A percentile compares a stretch with the other conserved stretches of the same genome.
Conservation (phyloP, 208 protist species). For the Acanthamoeba royreba region DNA sequence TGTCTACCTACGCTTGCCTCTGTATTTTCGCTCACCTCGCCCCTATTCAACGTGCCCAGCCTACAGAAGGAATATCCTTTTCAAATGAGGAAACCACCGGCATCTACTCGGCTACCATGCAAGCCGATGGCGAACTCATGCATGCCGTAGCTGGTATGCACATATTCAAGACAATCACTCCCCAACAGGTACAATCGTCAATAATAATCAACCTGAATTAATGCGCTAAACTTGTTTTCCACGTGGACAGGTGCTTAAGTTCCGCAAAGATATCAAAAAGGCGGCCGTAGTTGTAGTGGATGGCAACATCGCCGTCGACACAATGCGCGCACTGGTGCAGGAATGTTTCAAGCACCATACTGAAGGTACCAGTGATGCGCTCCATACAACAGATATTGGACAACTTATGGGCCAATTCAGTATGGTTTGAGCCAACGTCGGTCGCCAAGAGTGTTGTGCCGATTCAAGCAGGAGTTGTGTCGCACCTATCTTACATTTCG, state of each 20-base stretch:
- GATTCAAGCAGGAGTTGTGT: not conserved
- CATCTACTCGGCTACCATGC: conserved; percentile 23
- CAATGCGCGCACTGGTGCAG: not conserved
- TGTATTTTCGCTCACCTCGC: not conserved
- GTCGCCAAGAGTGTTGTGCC: conserved; percentile 9
- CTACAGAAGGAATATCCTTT: not conserved
- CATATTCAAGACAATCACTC: conserved; percentile 31
- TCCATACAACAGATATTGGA: too few relatives aligned
- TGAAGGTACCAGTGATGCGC: too few relatives aligned
- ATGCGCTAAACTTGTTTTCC: too few relatives aligned
- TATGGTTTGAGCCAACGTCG: conserved; percentile 1
- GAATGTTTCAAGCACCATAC: not conserved
- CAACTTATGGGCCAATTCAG: too few relatives aligned
- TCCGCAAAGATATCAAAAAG: not conserved
- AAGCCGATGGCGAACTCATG: not conserved
- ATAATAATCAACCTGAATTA: too few relatives aligned
- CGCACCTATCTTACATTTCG: not conserved
- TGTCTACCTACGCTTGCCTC: too few relatives aligned
- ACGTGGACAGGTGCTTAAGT: not conserved
- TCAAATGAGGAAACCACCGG: not conserved
- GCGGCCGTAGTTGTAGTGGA: not conserved
- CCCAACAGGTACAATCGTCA: not conserved
- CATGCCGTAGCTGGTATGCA: conserved; percentile 9
- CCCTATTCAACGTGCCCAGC: not conserved
- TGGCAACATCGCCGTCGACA: not conserved